phyloP scores from a whole-genome alignment of 257 asterid genomes.

The Perilla frutescens region DNA sequence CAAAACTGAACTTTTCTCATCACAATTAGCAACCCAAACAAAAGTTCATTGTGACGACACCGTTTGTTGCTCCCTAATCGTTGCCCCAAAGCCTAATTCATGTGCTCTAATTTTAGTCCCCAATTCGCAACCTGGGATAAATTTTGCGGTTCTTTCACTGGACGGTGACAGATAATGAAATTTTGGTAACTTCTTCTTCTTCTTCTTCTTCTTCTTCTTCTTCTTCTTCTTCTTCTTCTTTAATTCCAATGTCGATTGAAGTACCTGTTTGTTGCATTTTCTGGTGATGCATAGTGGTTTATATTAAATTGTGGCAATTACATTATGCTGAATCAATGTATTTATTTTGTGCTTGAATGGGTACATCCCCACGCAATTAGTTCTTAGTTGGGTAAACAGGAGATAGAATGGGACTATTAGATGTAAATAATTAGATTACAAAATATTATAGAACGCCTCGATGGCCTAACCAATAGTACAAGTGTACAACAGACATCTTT shows the following conservation, averaged over 20 bases:
- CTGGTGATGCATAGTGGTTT: neutral
- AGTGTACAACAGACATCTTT: neutral
- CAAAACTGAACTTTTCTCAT: no score
- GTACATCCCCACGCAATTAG: neutral
- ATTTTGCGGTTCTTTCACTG: neutral
- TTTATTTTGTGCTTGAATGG: neutral
- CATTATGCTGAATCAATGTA: neutral
- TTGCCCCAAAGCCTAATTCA: neutral
- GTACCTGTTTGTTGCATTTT: neutral
- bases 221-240: neutral
- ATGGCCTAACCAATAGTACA: neutral
- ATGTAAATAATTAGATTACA: neutral
- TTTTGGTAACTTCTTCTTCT: neutral
- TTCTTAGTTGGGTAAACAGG: neutral
- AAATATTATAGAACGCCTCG: neutral
- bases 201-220: neutral
- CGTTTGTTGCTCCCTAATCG: neutral
- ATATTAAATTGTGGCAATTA: neutral
- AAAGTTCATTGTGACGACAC: no score
- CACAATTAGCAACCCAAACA: no score
- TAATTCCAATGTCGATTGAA: neutral
- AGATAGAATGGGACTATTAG: neutral
- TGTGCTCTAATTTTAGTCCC: neutral
- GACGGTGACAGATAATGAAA: neutral
- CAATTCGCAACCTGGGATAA: neutral